Conservation (phyloP, 208 protist genomes). For the Novymonas esmeraldas region DNA sequence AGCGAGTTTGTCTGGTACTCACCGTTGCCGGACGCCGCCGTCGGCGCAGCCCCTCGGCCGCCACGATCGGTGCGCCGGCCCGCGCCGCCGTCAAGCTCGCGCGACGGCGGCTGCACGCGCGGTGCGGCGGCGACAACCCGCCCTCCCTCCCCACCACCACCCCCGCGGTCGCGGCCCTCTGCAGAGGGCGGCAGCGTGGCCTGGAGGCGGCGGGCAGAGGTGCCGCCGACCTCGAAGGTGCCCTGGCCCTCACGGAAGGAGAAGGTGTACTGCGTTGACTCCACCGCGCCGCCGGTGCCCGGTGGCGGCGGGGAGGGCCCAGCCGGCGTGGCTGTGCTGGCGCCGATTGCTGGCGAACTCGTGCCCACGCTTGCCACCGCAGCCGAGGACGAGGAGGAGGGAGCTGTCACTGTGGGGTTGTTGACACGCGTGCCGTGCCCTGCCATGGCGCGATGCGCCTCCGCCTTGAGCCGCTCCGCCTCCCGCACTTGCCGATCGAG, state of each 20-base stretch:
- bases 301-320: slow-evolving; percentile 2
- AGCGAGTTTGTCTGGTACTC: slow-evolving; percentile 71
- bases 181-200: slow-evolving; percentile 19
- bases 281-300: not conserved
- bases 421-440: not conserved
- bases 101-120: slow-evolving; percentile 10
- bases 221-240: slow-evolving; percentile 35
- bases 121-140: not conserved
- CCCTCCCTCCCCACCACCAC: slow-evolving; percentile 5
- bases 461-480: slow-evolving; percentile 29
- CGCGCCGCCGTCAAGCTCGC: slow-evolving; percentile 7
- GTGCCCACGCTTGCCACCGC: not conserved
- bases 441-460: slow-evolving; percentile 26
- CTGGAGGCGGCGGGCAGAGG: slow-evolving; percentile 1
- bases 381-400: not conserved
- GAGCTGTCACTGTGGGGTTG: slow-evolving; percentile 2
- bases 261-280: slow-evolving; percentile 50
- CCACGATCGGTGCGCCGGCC: not conserved
- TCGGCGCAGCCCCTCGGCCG: slow-evolving; percentile 1
- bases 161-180: slow-evolving; percentile 8
- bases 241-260: slow-evolving; percentile 47
- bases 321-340: not conserved
- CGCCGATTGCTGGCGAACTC: too few relatives aligned
- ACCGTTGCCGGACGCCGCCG: not conserved
- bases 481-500: slow-evolving; percentile 77